Evolutionary conservation across 2,329 filamentous ascomycete species (phyloP), one percentile per base, ranked within the genome.

Genomic region (Penicillium concentricum): DNA sequence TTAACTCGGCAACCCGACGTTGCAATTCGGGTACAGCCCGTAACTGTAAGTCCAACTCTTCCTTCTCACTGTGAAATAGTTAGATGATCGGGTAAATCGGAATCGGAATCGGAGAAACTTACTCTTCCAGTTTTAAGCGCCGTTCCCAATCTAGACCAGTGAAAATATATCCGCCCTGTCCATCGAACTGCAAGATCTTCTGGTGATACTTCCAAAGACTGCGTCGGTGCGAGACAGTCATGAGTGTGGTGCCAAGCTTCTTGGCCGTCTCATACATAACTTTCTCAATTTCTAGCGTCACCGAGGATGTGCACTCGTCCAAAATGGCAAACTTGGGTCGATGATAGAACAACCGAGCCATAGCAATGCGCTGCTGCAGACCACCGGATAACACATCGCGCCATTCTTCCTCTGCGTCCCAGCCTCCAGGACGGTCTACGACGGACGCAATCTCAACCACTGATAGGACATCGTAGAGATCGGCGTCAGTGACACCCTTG

Each of bases 211-310:
- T 92, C 94, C 94, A 99, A 66, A 99, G 76, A 77, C 91, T 96
- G 60, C 92, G 81, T 9, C 94, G 82, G 74, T 99, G 94, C 62
- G 87, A 92, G 24, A 99, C 94, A 0, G 94, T 99, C 91, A 99
- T 97, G 61, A 99, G 82, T 0, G 94, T 97, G 67, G 97, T 94
- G 4, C 91, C 92, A 18, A 97, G 78, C 18, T 84, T 82, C 81
- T 99, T 97, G 49, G 94, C 94, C 54, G 91, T 92, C 67, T 97
- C 93, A 74, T 99, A 99, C 92, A 99, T 97, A 71, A 91, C 84
- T 72, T 91, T 89, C 71, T 99, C 94, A 59, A 92, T 92, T 66
- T 97, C 93, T 28, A 97, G 82, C 16, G 95, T 97, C n/a, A 99
- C 91, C 51, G 87, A 91, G 55, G 88, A 92, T 7, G 94, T 99